Conservation (phyloP, 768 basidiomycete species). For the Kwoniella bestiolae region DNA sequence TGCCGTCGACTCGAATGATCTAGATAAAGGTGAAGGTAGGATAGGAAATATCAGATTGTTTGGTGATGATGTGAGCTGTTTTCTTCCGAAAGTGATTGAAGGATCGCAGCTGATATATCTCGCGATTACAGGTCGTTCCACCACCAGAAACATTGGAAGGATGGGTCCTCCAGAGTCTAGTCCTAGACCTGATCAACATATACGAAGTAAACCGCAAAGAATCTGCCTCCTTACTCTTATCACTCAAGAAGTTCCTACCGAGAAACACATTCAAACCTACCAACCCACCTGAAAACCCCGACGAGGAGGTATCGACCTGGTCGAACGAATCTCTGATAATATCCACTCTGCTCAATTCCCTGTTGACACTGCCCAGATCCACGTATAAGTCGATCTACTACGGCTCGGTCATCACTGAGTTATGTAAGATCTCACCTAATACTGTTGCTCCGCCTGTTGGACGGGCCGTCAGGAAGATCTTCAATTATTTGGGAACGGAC, state of each 20-base stretch:
- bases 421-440: slow-evolving; percentile 89
- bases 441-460: slow-evolving; percentile 96
- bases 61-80: slow-evolving; percentile 44
- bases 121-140: slow-evolving; percentile 68
- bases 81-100: neutral
- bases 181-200: slow-evolving; percentile 79
- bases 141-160: slow-evolving; percentile 74
- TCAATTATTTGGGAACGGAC: slow-evolving; percentile 69
- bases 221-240: slow-evolving; percentile 80
- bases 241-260: slow-evolving; percentile 81
- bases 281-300: slow-evolving; percentile 62
- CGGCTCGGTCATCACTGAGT: slow-evolving; percentile 82
- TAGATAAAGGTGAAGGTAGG: slow-evolving; percentile 48
- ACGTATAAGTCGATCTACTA: slow-evolving; percentile 82
- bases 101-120: slow-evolving; percentile 17
- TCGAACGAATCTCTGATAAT: slow-evolving; percentile 86
- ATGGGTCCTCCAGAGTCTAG: slow-evolving; percentile 73
- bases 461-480: slow-evolving; percentile 88
- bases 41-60: slow-evolving; percentile 42
- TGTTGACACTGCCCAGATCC: slow-evolving; percentile 77
- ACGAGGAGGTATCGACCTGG: slow-evolving; percentile 70
- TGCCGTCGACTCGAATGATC: slow-evolving; percentile 36
- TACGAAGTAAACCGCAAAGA: slow-evolving; percentile 97
- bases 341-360: slow-evolving; percentile 76
- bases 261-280: slow-evolving; percentile 83